These are phyloP conservation scores for Quercus mongolica DNA, from an alignment of 306 rosid genomes.

Conservation along the genomic window DNA sequence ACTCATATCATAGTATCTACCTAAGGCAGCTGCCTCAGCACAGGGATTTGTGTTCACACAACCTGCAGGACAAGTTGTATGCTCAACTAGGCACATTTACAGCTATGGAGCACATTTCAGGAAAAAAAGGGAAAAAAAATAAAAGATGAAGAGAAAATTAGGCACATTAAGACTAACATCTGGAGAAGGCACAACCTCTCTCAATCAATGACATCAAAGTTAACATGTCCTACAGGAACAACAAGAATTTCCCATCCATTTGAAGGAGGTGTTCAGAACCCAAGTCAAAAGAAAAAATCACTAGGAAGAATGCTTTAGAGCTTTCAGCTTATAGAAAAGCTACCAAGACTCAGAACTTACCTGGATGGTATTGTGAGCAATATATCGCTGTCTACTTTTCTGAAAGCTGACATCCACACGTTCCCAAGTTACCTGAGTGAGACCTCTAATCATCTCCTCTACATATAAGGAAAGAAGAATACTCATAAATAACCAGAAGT, in stretches of 20 bases:
- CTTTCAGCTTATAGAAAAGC: not conserved
- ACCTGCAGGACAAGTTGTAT: not conserved
- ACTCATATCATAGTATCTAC: not conserved
- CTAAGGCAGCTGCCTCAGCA: not conserved
- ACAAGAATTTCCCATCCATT: not conserved
- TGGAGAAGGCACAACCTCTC: not conserved
- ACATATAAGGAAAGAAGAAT: constrained; percentile 16
- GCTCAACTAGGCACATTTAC: not conserved
- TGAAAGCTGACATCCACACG: constrained; percentile 95
- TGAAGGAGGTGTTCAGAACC: constrained; percentile 2
- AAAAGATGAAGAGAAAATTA: not conserved
- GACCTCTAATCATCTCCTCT: constrained; percentile 95
- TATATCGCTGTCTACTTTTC: constrained; percentile 67
- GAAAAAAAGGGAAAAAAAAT: not conserved
- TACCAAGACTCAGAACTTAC: constrained; percentile 30
- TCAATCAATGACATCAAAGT: not conserved
- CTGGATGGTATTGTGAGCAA: constrained; percentile 98
- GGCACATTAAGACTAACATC: not conserved
- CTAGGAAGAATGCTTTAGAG: constrained; percentile 1
- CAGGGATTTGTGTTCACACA: not conserved
- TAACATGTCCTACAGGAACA: not conserved
- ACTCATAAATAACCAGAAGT: constrained; percentile 9
- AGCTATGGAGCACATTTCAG: not conserved
- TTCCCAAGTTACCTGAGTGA: constrained; percentile 83
- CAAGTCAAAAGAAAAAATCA: constrained; percentile 9